Percentiles rank a stretch among this genome's conserved stretches.
Conservation (phyloP, 1,284 basidiomycete genomes). For the Cryptococcus floricola region DNA sequence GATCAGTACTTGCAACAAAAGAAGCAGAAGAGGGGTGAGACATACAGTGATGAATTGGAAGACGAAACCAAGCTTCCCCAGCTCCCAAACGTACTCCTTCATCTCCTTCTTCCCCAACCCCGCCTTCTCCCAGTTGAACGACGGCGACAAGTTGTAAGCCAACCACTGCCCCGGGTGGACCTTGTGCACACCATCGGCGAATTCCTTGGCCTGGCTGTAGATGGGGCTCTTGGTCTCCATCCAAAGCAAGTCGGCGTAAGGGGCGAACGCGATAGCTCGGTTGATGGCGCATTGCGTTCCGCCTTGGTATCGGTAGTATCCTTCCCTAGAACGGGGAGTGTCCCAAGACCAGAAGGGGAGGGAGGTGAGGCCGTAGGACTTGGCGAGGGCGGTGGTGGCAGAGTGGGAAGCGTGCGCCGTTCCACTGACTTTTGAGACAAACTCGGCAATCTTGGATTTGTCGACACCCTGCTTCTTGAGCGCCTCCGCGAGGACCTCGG, state of each 20-base stretch:
- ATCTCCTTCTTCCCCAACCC: conserved; percentile 81
- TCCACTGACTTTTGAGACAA: conserved; percentile 28
- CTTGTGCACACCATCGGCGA: conserved; percentile 79
- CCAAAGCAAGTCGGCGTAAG: conserved; percentile 88
- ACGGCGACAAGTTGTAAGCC: conserved; percentile 88
- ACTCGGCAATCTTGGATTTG: conserved; percentile 42
- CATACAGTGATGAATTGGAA: conserved; percentile 98
- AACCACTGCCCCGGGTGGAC: conserved; percentile 83
- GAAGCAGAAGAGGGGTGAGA: conserved; percentile 11
- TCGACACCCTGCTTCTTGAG: conserved; percentile 61
- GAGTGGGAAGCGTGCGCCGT: conserved; percentile 60
- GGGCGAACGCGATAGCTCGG: conserved; percentile 88
- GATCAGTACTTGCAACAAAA: neutral
- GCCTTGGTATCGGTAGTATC: conserved; percentile 88
- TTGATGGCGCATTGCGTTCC: conserved; percentile 92
- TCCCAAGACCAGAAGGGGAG: conserved; percentile 83
- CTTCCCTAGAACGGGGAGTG: conserved; percentile 86
- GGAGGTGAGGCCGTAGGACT: conserved; percentile 69
- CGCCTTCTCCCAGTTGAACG: conserved; percentile 81
- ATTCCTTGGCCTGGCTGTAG: conserved; percentile 86
- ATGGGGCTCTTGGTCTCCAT: conserved; percentile 99
- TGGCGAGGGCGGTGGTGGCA: conserved; percentile 70
- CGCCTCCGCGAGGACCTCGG: conserved; percentile 67
- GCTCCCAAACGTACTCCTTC: conserved; percentile 85
- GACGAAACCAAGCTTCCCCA: conserved; percentile 48